Percentiles rank a stretch among this genome's conserved stretches.
Evolutionary conservation across 768 basidiomycete genomes (phyloP).

Genomic region (Suillus americanus): DNA sequence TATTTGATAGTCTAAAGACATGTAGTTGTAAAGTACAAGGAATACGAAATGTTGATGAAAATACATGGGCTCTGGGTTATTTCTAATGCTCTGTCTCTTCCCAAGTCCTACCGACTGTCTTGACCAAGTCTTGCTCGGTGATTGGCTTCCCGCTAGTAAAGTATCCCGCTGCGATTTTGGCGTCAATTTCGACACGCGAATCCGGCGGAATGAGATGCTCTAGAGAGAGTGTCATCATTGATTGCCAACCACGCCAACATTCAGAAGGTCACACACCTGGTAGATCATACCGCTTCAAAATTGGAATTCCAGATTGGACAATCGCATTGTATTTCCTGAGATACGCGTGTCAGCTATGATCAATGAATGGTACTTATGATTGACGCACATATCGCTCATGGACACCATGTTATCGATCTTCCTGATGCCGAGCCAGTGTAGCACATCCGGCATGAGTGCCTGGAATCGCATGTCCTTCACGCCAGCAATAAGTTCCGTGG

Average conservation of each 20-base stretch:
- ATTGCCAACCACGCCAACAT: not conserved
- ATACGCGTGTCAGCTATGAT: constrained; percentile 2
- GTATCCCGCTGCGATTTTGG: constrained; percentile 94
- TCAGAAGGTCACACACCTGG: constrained; percentile 50
- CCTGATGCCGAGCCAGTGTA: constrained; percentile 92
- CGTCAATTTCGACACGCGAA: constrained; percentile 92
- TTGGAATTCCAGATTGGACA: constrained; percentile 83
- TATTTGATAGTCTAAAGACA: not conserved
- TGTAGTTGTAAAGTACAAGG: not conserved
- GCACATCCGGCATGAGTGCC: constrained; percentile 92
- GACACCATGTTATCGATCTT: constrained; percentile 90
- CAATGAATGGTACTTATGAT: constrained; percentile 3
- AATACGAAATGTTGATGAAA: not conserved
- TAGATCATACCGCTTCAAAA: constrained; percentile 80
- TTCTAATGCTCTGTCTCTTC: constrained; percentile 81
- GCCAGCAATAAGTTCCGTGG: constrained; percentile 90
- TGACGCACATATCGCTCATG: constrained; percentile 79
- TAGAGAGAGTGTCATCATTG: constrained; percentile 16
- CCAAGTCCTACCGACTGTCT: constrained; percentile 88
- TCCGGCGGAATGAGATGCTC: constrained; percentile 89
- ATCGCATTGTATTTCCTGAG: constrained; percentile 93
- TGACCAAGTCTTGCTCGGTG: constrained; percentile 74
- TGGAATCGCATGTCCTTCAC: constrained; percentile 97
- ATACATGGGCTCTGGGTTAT: not conserved
- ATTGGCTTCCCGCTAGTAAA: constrained; percentile 80